Evolutionary conservation across 2,329 filamentous ascomycete genomes (phyloP), one percentile per base, ranked within the genome.

Genomic region (Aspergillus alliaceus): DNA sequence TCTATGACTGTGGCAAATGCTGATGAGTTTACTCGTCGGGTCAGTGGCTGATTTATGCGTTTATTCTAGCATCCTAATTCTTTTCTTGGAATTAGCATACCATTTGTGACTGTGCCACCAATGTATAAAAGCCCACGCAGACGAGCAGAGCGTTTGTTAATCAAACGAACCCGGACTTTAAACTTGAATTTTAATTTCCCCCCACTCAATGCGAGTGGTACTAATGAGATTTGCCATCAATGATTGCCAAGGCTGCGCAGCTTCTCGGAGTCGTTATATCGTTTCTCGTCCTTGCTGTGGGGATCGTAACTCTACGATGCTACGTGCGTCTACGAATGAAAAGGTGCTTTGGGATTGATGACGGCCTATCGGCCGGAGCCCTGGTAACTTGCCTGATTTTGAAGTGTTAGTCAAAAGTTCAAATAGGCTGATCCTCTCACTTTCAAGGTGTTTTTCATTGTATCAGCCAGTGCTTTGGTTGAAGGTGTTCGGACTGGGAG

Each of bases 281-380:
- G 5, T 49, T 54, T 25, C 52, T 54, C 15, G 22, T 49, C 15
- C 24, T 54, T 20, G 32, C 44, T 6, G 2, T 22, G 7, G 35
- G 25, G 3, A 31, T 34, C 4, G 52, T 54, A 15, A 12, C 31
- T 15, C 34, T 54, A 7, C 52, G 52, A 9, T 54, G 52, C 52
- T 54, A 54, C 34, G 52, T 54, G 24, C 39, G 52, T 5, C n/a
- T 54, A 29, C 22, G 42, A 14, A 31, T 54, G 3, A 54, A 34
- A 24, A 31, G 35, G 7, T 12, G 32, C 11, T 54, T 54, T 35
- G 39, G 52, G 22, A n/a, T 37, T 29, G 52, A 54, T 40, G 52
- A 54, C 27, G 32, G 25, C 24, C 42, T 54, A 7, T 27, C 42
- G 18, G 42, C 40, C 6, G 31, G 27, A 12, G 44, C 52, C 7